phyloP scores from a whole-genome alignment of 495 filamentous ascomycete genomes.

The Cladorrhinum samala region DNA sequence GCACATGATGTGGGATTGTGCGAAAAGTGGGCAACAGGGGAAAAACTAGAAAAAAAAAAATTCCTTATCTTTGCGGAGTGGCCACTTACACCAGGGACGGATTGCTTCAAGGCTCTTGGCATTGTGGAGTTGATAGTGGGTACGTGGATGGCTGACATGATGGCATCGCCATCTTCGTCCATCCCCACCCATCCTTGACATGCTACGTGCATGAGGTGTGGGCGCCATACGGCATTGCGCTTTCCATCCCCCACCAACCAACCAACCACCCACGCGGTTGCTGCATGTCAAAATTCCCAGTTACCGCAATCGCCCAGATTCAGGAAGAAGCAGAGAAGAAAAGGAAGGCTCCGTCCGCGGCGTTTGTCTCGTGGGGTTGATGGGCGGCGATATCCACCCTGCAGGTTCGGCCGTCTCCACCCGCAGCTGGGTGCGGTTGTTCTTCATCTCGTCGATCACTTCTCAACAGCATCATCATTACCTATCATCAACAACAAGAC shows the following conservation, averaged over 20 bases:
- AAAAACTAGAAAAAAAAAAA: conserved; percentile 9
- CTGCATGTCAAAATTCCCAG: no score
- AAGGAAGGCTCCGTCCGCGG: neutral
- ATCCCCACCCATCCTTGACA: neutral
- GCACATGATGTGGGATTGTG: neutral
- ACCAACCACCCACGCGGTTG: neutral
- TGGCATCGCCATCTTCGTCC: neutral
- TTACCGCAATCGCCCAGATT: no score
- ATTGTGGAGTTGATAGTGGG: neutral
- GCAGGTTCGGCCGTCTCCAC: conserved; percentile 2
- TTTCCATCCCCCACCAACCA: no score
- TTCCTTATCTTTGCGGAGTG: conserved; percentile 26
- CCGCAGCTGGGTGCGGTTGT: neutral
- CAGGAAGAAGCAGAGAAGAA: neutral
- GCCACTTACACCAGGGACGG: neutral
- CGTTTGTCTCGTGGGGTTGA: neutral
- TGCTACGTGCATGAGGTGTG: no score
- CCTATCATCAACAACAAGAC: no score
- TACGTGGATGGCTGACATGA: neutral
- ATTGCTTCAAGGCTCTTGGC: neutral
- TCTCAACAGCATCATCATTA: neutral
- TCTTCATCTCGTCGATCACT: neutral
- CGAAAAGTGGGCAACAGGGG: conserved; percentile 8
- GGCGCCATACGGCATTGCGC: no score
- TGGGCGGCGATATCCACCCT: conserved; percentile 1